These are phyloP conservation scores for Phoma sp. DNA, from an alignment of 2,329 filamentous ascomycete genomes.

Conservation along the genomic window DNA sequence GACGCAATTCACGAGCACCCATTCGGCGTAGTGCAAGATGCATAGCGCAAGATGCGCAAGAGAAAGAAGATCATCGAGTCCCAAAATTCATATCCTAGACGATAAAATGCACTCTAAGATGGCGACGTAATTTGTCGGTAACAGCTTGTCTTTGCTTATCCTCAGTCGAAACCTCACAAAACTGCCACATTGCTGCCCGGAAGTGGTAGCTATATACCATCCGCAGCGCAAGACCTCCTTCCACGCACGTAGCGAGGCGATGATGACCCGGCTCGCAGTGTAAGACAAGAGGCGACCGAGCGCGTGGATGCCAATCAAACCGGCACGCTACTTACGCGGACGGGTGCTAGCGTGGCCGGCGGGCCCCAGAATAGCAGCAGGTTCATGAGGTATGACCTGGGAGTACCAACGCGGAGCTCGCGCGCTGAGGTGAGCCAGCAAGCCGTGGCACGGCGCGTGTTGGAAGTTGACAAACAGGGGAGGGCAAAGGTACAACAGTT, in stretches of 20 bases:
- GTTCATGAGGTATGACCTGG: conserved; percentile 18
- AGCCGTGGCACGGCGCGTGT: background rate
- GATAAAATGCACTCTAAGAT: no score
- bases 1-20: no score
- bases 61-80: no score
- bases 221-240: no score
- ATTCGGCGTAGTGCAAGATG: no score
- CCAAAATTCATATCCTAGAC: no score
- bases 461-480: background rate
- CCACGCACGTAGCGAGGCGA: background rate
- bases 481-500: background rate
- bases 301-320: conserved; percentile 20
- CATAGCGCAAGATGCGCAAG: no score
- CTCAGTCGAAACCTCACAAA: no score
- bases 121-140: no score
- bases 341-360: conserved; percentile 7
- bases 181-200: no score
- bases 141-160: no score
- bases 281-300: conserved; percentile 20
- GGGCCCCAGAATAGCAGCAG: conserved; percentile 34
- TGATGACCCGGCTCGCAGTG: conserved; percentile 1
- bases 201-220: no score
- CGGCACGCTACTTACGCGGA: conserved; percentile 20
- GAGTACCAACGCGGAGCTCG: background rate
- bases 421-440: conserved; percentile 19